Evolutionary conservation across 257 asterid genomes (phyloP), one percentile per base, ranked within the genome.

Genomic region (Mentha longifolia): DNA sequence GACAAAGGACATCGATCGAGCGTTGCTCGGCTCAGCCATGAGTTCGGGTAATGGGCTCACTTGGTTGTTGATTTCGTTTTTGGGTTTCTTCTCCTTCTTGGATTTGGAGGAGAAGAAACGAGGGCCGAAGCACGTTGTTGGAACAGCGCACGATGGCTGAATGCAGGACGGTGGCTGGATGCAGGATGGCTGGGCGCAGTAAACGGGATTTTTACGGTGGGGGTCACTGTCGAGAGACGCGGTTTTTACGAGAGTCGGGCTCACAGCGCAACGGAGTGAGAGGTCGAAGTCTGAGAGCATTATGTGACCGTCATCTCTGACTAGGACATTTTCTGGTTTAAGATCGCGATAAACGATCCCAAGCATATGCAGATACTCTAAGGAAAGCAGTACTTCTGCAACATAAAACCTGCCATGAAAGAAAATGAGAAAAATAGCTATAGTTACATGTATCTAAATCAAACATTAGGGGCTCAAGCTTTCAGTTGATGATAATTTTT

Each of bases 281-380:
- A 86, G 89, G 65, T 86, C 91, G 19, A 86, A 86, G 50, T 86
- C 92, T 3, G 92, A 86, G 59, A 86, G 92, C 92, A 86, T 86
- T 65, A 86, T 84, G 51, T 86, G 92, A 0, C 92, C 92, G 56
- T 86, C 92, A 0, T 86, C 89, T 71, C 92, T 78, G 37, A 86
- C 92, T 0, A 86, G 84, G 70, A 86, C 92, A 20, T 86, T 86
- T 62, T 86, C 92, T 1, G 91, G 88, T 62, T 86, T 86, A 1
- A 86, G 88, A 55, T 86, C 91, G 0, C 89, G 85, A 51, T 86
- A 86, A 51, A 86, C 79, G 13, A 86, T 86, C 50, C 92, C 92
- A 12, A 86, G 87, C 92, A 86, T 86, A 87, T 86, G 92, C 10
- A 86, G 77, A 54, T 86, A 86, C 80, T 86, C 91, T 22, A 86